A percentile compares a stretch with the other conserved stretches of the same genome.
Conservation (phyloP, 164 flowering plant species). For the grape (Vitis vinifera) region DNA sequence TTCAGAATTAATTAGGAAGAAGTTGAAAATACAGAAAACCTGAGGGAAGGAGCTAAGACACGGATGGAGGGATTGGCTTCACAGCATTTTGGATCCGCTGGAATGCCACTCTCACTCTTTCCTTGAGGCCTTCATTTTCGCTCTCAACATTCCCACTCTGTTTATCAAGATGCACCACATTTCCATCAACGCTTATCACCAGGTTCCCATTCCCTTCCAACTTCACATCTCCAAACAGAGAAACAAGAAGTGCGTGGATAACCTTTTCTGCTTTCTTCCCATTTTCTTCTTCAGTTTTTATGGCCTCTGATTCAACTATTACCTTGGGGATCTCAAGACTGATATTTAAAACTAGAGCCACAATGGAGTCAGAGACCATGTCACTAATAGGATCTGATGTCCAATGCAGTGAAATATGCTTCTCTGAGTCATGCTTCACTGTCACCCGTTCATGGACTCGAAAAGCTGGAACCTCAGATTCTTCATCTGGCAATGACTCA, state of each 20-base stretch:
- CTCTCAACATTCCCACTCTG: conserved; percentile 86
- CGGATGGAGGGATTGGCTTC: conserved; percentile 76
- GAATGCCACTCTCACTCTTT: conserved; percentile 69
- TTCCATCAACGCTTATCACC: conserved; percentile 74
- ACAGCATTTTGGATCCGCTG: conserved; percentile 70
- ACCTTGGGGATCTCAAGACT: conserved; percentile 75
- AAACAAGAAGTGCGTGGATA: conserved; percentile 69
- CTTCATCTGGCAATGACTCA: conserved; percentile 56
- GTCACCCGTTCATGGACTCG: conserved; percentile 79
- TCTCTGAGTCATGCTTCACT: conserved; percentile 84
- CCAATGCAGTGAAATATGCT: conserved; percentile 84
- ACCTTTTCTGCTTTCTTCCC: conserved; percentile 74
- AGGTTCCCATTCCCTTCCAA: conserved; percentile 70
- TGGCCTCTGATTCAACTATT: conserved; percentile 49
- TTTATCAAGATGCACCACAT: conserved; percentile 68
- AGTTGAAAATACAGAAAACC: not conserved
- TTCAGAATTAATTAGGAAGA: too few species aligned
- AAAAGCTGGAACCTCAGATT: conserved; percentile 60
- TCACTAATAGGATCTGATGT: conserved; percentile 89
- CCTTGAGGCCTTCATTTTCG: conserved; percentile 74
- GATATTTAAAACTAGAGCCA: conserved; percentile 76
- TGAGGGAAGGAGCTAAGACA: conserved; percentile 16
- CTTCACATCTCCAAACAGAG: conserved; percentile 92
- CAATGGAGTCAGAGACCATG: conserved; percentile 92
- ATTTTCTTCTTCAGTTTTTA: conserved; percentile 65